These are phyloP conservation scores for Huntiella savannae DNA, from an alignment of 2,329 filamentous ascomycete species.

Conservation along the genomic window DNA sequence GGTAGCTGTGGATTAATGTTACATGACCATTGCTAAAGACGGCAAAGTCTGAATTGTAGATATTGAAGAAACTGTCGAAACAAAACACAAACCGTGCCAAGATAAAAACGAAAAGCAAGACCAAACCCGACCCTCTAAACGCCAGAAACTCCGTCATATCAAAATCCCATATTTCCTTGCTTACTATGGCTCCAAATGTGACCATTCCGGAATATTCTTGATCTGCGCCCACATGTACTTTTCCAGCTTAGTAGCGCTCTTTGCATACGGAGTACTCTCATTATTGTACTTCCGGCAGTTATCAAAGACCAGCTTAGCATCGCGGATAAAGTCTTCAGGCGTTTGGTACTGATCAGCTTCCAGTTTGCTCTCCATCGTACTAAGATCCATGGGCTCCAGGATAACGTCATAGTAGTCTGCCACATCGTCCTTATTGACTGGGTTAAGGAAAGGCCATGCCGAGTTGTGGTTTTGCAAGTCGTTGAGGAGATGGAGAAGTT, in stretches of 20 bases:
- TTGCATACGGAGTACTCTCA: slow-evolving; percentile 84
- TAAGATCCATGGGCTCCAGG: slow-evolving; percentile 90
- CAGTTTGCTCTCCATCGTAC: slow-evolving; percentile 88
- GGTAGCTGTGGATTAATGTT: too few species aligned
- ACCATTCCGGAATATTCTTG: slow-evolving; percentile 85
- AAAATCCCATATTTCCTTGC: background rate
- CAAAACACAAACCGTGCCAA: background rate
- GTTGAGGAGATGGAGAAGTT: slow-evolving; percentile 79
- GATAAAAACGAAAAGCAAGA: background rate
- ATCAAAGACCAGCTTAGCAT: slow-evolving; percentile 76
- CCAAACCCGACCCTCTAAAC: background rate
- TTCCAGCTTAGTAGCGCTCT: slow-evolving; percentile 80
- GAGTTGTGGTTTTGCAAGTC: slow-evolving; percentile 86
- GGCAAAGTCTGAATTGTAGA: background rate
- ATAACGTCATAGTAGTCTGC: slow-evolving; percentile 99
- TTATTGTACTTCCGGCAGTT: slow-evolving; percentile 96
- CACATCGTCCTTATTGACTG: slow-evolving; percentile 89
- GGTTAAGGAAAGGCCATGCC: slow-evolving; percentile 86
- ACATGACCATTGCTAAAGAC: background rate
- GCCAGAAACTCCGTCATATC: too few species aligned
- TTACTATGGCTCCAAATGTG: slow-evolving; percentile 28
- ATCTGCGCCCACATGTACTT: slow-evolving; percentile 94
- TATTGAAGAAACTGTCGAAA: background rate
- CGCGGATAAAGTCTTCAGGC: slow-evolving; percentile 80
- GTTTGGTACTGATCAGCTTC: slow-evolving; percentile 82